Conservation (phyloP, 805 yeast species). For the Candida glaebosa region DNA sequence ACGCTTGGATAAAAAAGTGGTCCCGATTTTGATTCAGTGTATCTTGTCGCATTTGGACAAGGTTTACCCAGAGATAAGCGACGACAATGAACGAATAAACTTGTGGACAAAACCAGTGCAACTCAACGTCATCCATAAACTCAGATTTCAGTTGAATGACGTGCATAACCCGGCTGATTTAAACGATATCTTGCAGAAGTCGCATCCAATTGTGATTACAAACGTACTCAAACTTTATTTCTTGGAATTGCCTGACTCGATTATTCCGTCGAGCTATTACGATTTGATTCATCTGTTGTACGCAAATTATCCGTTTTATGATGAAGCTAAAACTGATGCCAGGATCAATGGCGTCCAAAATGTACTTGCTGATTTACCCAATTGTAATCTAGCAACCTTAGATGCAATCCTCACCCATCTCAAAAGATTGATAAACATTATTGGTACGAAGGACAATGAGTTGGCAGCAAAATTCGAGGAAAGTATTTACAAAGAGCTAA, state of each 20-base stretch:
- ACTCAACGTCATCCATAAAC: conserved; percentile 54
- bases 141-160: conserved; percentile 53
- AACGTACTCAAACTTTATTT: conserved; percentile 69
- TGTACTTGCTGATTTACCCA: conserved; percentile 62
- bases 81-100: conserved; percentile 64
- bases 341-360: conserved; percentile 65
- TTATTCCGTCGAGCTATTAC: conserved; percentile 61
- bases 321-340: conserved; percentile 33
- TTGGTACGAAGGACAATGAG: conserved; percentile 38
- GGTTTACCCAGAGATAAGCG: conserved; percentile 62
- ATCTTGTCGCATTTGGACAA: conserved; percentile 65
- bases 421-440: conserved; percentile 51
- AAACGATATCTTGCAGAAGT: conserved; percentile 29
- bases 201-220: conserved; percentile 58
- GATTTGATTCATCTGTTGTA: conserved; percentile 70
- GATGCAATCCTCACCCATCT: conserved; percentile 80
- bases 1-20: conserved; percentile 66
- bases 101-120: conserved; percentile 70
- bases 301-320: conserved; percentile 34
- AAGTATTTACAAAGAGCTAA: conserved; percentile 63
- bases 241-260: conserved; percentile 75
- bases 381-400: conserved; percentile 71
- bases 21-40: conserved; percentile 64
- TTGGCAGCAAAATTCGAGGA: conserved; percentile 36
- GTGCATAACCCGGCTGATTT: conserved; percentile 26